Evolutionary conservation across 331 rosid genomes (phyloP), one percentile per base, ranked within the genome.

Genomic region (Quercus tomentella): DNA sequence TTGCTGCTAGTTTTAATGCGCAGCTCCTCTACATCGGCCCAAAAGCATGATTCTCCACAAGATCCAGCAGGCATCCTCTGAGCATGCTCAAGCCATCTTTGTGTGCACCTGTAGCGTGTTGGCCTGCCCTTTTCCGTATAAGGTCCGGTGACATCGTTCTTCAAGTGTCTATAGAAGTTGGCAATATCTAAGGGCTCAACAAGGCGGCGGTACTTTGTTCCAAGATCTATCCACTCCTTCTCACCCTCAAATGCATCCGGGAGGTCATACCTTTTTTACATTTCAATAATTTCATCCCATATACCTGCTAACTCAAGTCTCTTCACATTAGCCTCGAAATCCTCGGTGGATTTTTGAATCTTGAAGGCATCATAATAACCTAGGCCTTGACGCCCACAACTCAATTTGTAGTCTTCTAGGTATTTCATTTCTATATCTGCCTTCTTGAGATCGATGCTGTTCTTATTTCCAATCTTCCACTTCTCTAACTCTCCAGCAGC

Each of bases 141-240:
- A 6, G 84, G 17, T 51, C 85, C 86, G 0, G 83, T 74, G 60
- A 81, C 90, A n/a, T 81, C 89, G 17, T 82, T 72, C 83, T 62
- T 76, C 15, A 72, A 76, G 33, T 92, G 97, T 28, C 98, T 78
- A 26, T 95, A 86, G 73, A 87, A 95, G 88, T 95, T 95, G 51
- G 98, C 93, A 1, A 95, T 82, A 30, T 95, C 98, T 5, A 95
- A 84, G 31, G 98, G 97, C 87, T 95, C 98, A 23, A 88, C 83
- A 1, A 92, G 88, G 35, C 79, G 85, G 15, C 97, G 94, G 33
- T 33, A 91, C 31, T 26, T 1, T 2, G 96, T 95, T 74, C 92
- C 97, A 2, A 60, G 83, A 0, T 51, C 3, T 12, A 90, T 51
- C 97, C 97, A 95, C 4, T 81, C 57, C 16, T 0, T 0, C 0